Base-by-base conservation (phyloP, 768 basidiomycete species). In the Ramaria sp. region DNA sequence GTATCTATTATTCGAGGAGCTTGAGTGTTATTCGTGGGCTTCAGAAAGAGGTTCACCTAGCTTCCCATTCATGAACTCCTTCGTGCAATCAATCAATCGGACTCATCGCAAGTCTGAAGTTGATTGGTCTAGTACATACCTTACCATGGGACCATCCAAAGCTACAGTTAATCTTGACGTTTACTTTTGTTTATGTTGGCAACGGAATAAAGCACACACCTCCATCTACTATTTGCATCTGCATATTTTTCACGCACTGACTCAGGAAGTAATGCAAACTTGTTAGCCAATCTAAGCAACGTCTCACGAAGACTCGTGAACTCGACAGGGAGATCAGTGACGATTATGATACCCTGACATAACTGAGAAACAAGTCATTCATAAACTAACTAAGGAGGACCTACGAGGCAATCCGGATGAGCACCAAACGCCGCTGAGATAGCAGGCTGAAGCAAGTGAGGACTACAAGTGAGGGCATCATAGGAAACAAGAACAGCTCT, bases 81-180 rank as follows among this genome's bases (percentile, higher is more conserved):
- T 27, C 27, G 37, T 54, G 48, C 18, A 57, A 37, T 56, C n/a
- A 13, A 55, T 56, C 43, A 38, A 45, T 55, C 32, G 37, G 39
- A 39, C 9, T 15, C 24, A 24, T 55, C 28, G 20, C 24, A 34
- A 30, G 6, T n/a, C n/a, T 6, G 6, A 2, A 25, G 10, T 7
- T 25, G 43, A 22, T 9, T 28, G 25, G 13, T 18, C 27, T 15
- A n/a, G n/a, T n/a, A 58, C 64, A 50, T 60, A 82, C 87, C 76
- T 97, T 96, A 52, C 95, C 95, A 68, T 95, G 89, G 42, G 86
- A 89, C 95, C 95, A 98, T n/a, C 95, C 95, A 67, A 93, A 97
- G 65, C 85, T 88, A 58, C 22, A 34, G 2, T 3, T 34, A 13
- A 34, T 9, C 13, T 9, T 34, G 32, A 34, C 32, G 1, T 34